Base-by-base conservation (phyloP, 768 basidiomycete species). In the Strobilomyces echinocephalus region DNA sequence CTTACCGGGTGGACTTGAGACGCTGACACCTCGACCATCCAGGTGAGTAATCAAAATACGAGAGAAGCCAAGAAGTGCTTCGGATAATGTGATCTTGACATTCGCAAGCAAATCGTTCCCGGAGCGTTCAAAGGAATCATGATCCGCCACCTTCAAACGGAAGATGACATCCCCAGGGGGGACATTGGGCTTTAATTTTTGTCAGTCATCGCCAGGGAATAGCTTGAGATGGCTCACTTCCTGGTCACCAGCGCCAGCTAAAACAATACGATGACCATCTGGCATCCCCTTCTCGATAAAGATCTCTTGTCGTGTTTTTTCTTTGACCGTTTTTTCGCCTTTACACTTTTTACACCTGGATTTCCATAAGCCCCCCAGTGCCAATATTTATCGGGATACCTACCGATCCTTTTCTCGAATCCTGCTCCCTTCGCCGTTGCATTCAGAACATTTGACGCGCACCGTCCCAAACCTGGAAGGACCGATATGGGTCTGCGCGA, bases 311-410 rank as follows among this genome's bases (percentile, higher is more conserved):
- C 90, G 83, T 43, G 86, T 90, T 76, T 93, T 97, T 66, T 95
- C 92, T 57, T 87, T 84, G 41, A 88, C 79, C 0, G 84, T 87
- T 68, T 85, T 87, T 49, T 81, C 79, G 5, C 94, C 95, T 63
- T 94, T 93, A 72, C 95, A 98, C 66, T 91, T 95, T 72, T 95
- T 97, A 73, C 95, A 97, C 60, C 94, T 95, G 63, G 18, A 18
- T 7, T 33, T 24, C 48, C 38, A 24, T 62, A 18, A 58, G 56
- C 45, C 15, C 18, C 30, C 24, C n/a, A n/a, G 42, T 44, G 38
- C 33, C 30, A 20, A 30, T 18, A 46, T 34, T 39, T 2, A 53
- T 15, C 42, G 8, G 14, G 45, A 41, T 44, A 63, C 79, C 18
- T 58, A 91, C 91, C 84, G 75, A 61, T 95, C 92, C 63, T 93